Evolutionary conservation across 1,284 basidiomycete species (phyloP).

Genomic region (Puccinia brachypodii): DNA sequence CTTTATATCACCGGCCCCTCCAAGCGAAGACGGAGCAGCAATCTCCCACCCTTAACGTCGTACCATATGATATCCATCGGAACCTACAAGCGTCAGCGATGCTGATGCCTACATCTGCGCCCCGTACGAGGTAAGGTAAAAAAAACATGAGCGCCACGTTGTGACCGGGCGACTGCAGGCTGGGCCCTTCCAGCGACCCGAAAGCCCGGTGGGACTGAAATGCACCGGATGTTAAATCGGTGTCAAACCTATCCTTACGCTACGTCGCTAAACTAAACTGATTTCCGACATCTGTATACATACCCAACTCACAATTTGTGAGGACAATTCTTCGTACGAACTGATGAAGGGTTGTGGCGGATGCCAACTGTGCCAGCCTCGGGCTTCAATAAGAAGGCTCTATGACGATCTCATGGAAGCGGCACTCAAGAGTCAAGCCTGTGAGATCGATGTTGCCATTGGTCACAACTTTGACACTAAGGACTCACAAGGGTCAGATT

Average conservation of each 20-base stretch:
- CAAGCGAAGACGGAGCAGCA: too few relatives aligned
- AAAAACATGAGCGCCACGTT: too few relatives aligned
- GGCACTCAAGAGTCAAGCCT: neutral
- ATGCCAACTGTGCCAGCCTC: neutral
- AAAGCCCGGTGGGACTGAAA: neutral
- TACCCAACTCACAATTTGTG: neutral
- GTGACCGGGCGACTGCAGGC: neutral
- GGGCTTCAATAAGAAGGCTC: neutral
- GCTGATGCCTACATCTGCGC: too few relatives aligned
- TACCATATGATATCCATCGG: too few relatives aligned
- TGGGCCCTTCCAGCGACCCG: too few relatives aligned
- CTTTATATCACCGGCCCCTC: too few relatives aligned
- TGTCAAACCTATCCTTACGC: neutral
- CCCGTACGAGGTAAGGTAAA: too few relatives aligned
- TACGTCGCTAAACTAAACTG: neutral
- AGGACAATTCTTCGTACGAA: neutral
- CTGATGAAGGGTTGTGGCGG: neutral
- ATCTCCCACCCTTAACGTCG: too few relatives aligned
- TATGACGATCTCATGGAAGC: neutral
- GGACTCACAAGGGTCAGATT: too few relatives aligned
- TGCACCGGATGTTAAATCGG: neutral
- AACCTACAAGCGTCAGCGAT: too few relatives aligned
- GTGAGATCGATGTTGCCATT: neutral
- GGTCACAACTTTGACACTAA: too few relatives aligned
- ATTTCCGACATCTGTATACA: neutral